Evolutionary conservation across 176 grass and related monocot genomes (phyloP), one percentile per base, ranked within the genome.

Genomic region (Zizania latifolia): DNA sequence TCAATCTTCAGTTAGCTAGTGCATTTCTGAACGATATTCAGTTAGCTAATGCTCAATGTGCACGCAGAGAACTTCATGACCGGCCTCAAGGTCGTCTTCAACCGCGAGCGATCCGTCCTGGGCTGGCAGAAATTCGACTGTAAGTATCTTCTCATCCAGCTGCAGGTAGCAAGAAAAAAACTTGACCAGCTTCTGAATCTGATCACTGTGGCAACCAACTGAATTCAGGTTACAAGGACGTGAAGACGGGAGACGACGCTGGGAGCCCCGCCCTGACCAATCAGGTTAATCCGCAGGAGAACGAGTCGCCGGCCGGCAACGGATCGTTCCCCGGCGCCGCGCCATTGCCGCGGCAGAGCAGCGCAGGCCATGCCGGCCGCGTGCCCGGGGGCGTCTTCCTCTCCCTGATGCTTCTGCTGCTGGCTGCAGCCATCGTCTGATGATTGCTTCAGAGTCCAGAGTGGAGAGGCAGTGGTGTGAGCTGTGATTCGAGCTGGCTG

Each of bases 41-140:
- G 46, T 50, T 21, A 4, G 2, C 40, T 38, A 38, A 38, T 10
- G 35, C 1, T 36, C 13, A 0, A 51, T 30, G 16, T 36, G 2
- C 16, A 2, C 64, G 53, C 91, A 93, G 91, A 93, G 78, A 90
- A 90, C 63, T 93, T 93, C 81, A 84, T 93, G 81, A 65, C 75
- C 13, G 91, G 78, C 10, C 88, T 93, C 6, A 90, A 87, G 8
- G 63, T 93, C 0, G 88, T 93, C 9, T 83, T 88, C 79, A 59
- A 93, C 72, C 38, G 87, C 11, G 73, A 93, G 74, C 68, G 41
- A 24, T 80, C 83, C 7, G 81, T 88, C 37, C 71, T 93, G 21
- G 78, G 85, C 39, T 93, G 91, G 91, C 61, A 90, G 27, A 1
- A 84, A 4, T 86, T 86, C 78, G 78, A 93, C 61, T 93, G 91